Base-by-base conservation (phyloP, 1,139 yeast species). In the Torulaspora globosa region DNA sequence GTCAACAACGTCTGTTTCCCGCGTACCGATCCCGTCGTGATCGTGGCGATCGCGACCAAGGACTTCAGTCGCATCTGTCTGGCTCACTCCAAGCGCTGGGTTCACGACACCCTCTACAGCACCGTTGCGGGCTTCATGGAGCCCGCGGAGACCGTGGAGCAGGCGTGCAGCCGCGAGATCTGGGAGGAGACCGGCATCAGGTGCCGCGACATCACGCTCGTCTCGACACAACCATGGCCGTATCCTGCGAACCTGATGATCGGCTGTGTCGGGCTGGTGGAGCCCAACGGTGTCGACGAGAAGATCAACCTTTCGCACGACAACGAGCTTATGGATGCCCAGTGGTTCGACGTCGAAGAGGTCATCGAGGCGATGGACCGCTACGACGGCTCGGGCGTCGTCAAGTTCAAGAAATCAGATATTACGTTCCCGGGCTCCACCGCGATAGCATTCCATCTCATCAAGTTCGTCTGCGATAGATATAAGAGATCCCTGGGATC, bases 81-180 rank as follows among this genome's bases (percentile, higher is more conserved):
- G 15, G 95, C 94, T 2, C 74, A 86, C 48, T 79, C 80, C 51
- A 80, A 75, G 56, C 70, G 94, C 48, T 72, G 71, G 55, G 74
- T 77, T 3, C 57, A 53, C 12, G 70, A 67, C 29, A 68, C 76
- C 40, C 77, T 85, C 79, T 90, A 83, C 67, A 76, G 94, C 11
- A 84, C 95, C 59, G 78, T 95, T 43, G 96, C 97, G 1, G 98
- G 98, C 3, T 90, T 90, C 64, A 80, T 90, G 78, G 98, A 90
- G 66, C 96, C 97, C 0, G 85, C 90, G 19, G 98, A 90, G 68
- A 80, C 95, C 0, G 80, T 90, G 23, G 97, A 90, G 66, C 83
- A 81, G 37, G 94, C 96, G 11, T 86, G 94, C 28, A 74, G 82
- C 41, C 72, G 98, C 51, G 98, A 90, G 64, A 84, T 86, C 31